Evolutionary conservation across 2,329 filamentous ascomycete species (phyloP).

Genomic region (Hypocreales sp.): DNA sequence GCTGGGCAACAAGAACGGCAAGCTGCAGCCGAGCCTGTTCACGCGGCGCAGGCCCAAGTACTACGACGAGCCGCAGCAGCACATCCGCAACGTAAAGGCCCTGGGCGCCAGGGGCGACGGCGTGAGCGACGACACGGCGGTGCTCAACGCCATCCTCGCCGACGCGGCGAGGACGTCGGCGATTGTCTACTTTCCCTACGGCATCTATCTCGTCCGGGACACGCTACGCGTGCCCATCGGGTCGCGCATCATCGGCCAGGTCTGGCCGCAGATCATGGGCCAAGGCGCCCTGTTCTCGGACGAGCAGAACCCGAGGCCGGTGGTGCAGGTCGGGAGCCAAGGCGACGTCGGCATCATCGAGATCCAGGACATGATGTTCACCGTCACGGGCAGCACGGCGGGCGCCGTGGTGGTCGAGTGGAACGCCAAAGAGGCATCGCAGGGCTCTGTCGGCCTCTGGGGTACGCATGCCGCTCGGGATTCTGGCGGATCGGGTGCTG

Average conservation of each 20-base stretch:
- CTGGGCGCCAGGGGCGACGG: conserved; percentile 51
- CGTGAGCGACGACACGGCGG: conserved; percentile 41
- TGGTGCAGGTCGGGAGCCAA: conserved; percentile 38
- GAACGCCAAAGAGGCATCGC: conserved; percentile 32
- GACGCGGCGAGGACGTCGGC: conserved; percentile 10
- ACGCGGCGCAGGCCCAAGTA: conserved; percentile 25
- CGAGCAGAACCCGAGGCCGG: conserved; percentile 34
- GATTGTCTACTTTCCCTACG: conserved; percentile 4
- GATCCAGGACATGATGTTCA: conserved; percentile 47
- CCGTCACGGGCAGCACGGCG: conserved; percentile 39
- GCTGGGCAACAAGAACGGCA: too few species aligned
- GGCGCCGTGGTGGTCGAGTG: conserved; percentile 50
- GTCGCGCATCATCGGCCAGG: conserved; percentile 30
- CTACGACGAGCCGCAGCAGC: background rate
- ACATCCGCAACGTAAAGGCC: conserved; percentile 3
- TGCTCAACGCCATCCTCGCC: conserved; percentile 14
- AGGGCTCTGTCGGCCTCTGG: conserved; percentile 34
- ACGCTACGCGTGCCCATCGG: conserved; percentile 29
- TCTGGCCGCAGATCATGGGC: conserved; percentile 30
- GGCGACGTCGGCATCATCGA: conserved; percentile 45
- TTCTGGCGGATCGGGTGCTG: background rate
- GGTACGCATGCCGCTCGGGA: conserved; percentile 8
- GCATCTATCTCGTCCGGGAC: conserved; percentile 25
- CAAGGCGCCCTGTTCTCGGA: conserved; percentile 33
- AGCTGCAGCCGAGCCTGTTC: too few species aligned